Percentiles rank a stretch among this genome's conserved stretches.
phyloP scores from a whole-genome alignment of 2,329 filamentous ascomycete genomes.

The Pseudopithomyces maydicus region DNA sequence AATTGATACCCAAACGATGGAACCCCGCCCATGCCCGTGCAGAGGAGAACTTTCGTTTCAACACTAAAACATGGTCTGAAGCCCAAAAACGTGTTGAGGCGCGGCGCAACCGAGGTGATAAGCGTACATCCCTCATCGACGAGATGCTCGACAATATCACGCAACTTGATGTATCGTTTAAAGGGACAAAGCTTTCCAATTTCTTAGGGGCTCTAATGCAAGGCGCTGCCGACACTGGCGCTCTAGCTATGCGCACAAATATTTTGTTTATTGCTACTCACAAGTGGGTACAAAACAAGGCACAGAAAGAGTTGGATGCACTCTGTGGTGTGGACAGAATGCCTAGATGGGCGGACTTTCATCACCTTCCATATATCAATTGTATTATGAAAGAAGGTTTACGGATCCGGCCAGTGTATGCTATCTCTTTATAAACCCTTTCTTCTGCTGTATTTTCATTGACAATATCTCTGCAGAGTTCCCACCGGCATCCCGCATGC shows the following conservation, averaged over 20 bases:
- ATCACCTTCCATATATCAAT: conserved; percentile 32
- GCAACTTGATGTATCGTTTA: conserved; percentile 15
- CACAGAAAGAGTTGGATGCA: conserved; percentile 25
- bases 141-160: conserved; percentile 23
- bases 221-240: conserved; percentile 28
- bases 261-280: conserved; percentile 30
- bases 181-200: conserved; percentile 15
- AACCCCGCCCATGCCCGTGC: conserved; percentile 16
- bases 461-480: conserved; percentile 19
- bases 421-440: too few relatives aligned
- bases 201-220: conserved; percentile 23
- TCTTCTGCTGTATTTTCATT: too few relatives aligned
- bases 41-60: conserved; percentile 16
- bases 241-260: conserved; percentile 20
- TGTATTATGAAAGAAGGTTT: conserved; percentile 37
- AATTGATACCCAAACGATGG: conserved; percentile 26
- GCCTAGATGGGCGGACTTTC: conserved; percentile 28
- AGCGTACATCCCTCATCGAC: conserved; percentile 31
- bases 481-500: conserved; percentile 30
- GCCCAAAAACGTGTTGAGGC: conserved; percentile 20
- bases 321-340: conserved; percentile 21
- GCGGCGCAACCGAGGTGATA: conserved; percentile 25
- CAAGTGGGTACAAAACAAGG: conserved; percentile 26
- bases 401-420: conserved; percentile 33
- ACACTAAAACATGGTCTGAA: conserved; percentile 23